A percentile compares a stretch with the other conserved stretches of the same genome.
phyloP scores from a whole-genome alignment of 1,139 yeast genomes.

The Nakaseomyces sp. region DNA sequence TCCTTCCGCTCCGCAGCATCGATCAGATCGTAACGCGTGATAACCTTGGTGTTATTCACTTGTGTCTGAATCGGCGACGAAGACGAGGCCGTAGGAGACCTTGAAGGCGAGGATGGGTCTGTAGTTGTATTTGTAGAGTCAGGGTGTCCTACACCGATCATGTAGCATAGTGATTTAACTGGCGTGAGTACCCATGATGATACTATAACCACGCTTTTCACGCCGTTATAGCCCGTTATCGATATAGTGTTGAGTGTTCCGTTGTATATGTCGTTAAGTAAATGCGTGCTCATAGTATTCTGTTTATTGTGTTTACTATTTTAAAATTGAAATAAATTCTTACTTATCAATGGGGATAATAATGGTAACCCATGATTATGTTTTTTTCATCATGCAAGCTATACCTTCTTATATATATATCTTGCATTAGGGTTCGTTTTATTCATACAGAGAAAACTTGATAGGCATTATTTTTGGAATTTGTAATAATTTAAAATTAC shows the following conservation, averaged over 20 bases:
- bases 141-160: not conserved
- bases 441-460: not conserved
- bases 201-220: constrained; percentile 2
- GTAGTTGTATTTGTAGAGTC: not conserved
- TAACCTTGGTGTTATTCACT: not conserved
- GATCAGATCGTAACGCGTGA: constrained; percentile 3
- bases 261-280: constrained; percentile 4
- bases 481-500: no score
- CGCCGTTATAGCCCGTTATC: constrained; percentile 2
- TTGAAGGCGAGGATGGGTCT: not conserved
- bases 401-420: not conserved
- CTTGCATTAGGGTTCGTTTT: not conserved
- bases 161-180: constrained; percentile 4
- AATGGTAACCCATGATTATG: no score
- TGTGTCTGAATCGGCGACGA: no score
- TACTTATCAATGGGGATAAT: no score
- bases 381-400: no score
- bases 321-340: no score
- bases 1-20: constrained; percentile 5
- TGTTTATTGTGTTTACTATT: not conserved
- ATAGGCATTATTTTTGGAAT: not conserved
- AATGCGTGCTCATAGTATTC: not conserved
- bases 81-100: not conserved
- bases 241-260: constrained; percentile 4
- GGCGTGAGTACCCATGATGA: constrained; percentile 3